Percentiles rank a stretch among this genome's conserved stretches.
Conservation (phyloP, 805 yeast genomes). For the Lipomyces japonicus region DNA sequence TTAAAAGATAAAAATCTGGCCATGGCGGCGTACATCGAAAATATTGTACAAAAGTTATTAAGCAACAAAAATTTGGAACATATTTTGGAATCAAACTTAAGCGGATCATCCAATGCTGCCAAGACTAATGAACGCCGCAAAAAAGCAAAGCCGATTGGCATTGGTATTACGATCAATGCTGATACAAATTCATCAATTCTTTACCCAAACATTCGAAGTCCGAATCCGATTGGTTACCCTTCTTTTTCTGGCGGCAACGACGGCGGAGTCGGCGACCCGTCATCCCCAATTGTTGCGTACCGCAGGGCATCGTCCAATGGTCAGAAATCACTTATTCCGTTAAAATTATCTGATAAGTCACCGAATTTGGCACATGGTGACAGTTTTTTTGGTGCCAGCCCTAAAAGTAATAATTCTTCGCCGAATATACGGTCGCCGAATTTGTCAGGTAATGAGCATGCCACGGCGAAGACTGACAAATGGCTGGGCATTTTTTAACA, state of each 20-base stretch:
- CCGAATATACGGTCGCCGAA: background rate
- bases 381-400: background rate
- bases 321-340: conserved; percentile 13
- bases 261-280: background rate
- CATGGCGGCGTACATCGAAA: conserved; percentile 23
- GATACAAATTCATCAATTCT: background rate
- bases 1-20: conserved; percentile 16
- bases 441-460: background rate
- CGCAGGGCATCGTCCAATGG: conserved; percentile 19
- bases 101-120: background rate
- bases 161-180: conserved; percentile 9
- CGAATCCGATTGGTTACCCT: background rate
- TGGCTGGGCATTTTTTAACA: conserved; percentile 12
- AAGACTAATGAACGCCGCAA: background rate
- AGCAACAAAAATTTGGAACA: conserved; percentile 14
- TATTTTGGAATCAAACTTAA: conserved; percentile 16
- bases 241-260: background rate
- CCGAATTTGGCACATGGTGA: conserved; percentile 5
- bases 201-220: background rate
- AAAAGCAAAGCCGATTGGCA: conserved; percentile 4
- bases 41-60: conserved; percentile 21
- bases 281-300: background rate
- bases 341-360: conserved; percentile 8
- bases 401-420: background rate
- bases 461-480: conserved; percentile 5